Evolutionary conservation across 148 eudicot species (phyloP).

Genomic region (Diospyros lotus): DNA sequence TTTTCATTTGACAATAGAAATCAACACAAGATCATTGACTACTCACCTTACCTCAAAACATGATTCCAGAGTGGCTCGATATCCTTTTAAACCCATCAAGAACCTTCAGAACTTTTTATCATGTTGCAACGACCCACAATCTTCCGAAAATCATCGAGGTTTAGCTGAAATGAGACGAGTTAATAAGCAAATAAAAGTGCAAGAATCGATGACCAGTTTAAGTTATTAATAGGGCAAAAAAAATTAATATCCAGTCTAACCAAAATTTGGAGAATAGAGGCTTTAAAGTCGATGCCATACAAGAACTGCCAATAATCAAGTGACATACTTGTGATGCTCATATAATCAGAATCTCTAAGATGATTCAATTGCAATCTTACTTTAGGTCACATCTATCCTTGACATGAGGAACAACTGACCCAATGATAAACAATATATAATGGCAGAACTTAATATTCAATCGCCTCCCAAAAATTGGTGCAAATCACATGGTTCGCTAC

Average conservation of each 20-base stretch:
- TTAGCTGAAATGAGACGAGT: conserved; percentile 45
- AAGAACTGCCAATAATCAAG: too few relatives aligned
- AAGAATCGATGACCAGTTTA: neutral
- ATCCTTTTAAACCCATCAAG: conserved; percentile 2
- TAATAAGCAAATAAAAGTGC: neutral
- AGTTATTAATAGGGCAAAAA: neutral
- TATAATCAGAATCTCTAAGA: too few relatives aligned
- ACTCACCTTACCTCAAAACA: too few relatives aligned
- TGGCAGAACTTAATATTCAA: too few relatives aligned
- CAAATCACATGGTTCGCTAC: neutral
- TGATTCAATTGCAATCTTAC: too few relatives aligned
- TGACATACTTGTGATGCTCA: neutral
- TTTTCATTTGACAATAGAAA: too few relatives aligned
- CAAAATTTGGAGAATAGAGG: neutral
- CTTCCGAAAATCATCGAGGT: conserved; percentile 65
- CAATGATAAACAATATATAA: too few relatives aligned
- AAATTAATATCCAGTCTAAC: neutral
- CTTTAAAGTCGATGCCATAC: too few relatives aligned
- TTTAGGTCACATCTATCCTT: too few relatives aligned
- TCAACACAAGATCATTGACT: too few relatives aligned
- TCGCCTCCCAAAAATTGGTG: neutral
- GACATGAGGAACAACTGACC: too few relatives aligned
- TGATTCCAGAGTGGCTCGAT: neutral
- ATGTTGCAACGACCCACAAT: conserved; percentile 63
- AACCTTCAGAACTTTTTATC: conserved; percentile 32